Evolutionary conservation across 257 asterid genomes (phyloP), one percentile per base, ranked within the genome.

Genomic region (Solanum sejunctum): DNA sequence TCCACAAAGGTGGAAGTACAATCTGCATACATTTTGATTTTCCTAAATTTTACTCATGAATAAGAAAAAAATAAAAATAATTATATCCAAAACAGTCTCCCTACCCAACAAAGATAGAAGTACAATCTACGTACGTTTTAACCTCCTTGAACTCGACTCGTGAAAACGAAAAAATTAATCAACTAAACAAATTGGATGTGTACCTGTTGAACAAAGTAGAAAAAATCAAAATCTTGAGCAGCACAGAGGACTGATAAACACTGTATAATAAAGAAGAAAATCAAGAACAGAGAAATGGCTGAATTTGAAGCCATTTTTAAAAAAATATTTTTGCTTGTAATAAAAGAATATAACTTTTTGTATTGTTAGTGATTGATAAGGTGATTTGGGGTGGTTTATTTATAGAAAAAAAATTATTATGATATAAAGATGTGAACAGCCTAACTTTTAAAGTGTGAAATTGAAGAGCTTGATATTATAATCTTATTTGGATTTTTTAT

Each of bases 171-270:
- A 63, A 55, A 20, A 2, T 8, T 18, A 84, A 39, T 86, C 80
- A 28, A 41, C 12, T 57, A 49, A 80, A 56, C 8, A 79, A 10
- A 57, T 20, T 57, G 18, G 49, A 45, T 10, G n/a, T 13, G 70
- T 16, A 93, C 98, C 97, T 94, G 98, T 80, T 91, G 95, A 84
- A 95, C 98, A 81, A 95, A 95, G 55, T 95, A 93, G 88, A 92
- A 95, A 89, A 95, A 95, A 84, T 95, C 98, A 28, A 92, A 95
- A 86, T 79, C 90, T 86, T 91, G 91, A 8, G 93, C 94, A 7
- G 69, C 84, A n/a, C 83, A 69, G 36, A 89, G 47, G 57, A 66
- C 85, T 1, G 82, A 61, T 10, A 92, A 83, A 57, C 88, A 89
- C n/a, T 92, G 94, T 26, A 5, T 69, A 43, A 92, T 47, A 43